phyloP scores from a whole-genome alignment of 2,329 filamentous ascomycete genomes.

The Sphaerulina populicola region DNA sequence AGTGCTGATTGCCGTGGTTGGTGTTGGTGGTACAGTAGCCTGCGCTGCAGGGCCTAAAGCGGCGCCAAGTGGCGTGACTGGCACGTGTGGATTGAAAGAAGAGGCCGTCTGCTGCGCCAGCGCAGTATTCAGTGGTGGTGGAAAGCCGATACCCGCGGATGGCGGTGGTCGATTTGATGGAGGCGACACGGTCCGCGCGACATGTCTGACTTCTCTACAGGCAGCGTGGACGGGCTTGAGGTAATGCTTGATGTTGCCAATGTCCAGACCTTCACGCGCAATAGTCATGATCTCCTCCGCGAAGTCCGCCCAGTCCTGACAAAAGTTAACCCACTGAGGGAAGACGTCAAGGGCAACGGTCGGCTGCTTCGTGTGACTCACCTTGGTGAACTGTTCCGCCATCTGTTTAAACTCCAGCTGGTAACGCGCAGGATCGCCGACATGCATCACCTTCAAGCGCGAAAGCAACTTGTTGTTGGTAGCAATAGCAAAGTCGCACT shows the following conservation, averaged over 20 bases:
- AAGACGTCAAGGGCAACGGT: not conserved
- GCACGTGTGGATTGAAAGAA: conserved; percentile 50
- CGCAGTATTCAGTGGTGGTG: conserved; percentile 21
- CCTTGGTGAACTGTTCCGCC: conserved; percentile 63
- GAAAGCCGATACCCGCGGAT: conserved; percentile 19
- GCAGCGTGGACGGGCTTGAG: conserved; percentile 74
- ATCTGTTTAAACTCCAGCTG: conserved; percentile 58
- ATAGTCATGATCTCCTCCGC: conserved; percentile 51
- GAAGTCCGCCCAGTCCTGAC: conserved; percentile 57
- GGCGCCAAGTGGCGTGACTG: conserved; percentile 81
- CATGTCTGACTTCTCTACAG: conserved; percentile 68
- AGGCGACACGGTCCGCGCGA: conserved; percentile 58
- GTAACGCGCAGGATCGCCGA: conserved; percentile 71
- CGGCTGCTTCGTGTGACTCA: conserved; percentile 24
- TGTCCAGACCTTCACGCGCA: conserved; percentile 31
- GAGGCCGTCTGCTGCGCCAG: conserved; percentile 15
- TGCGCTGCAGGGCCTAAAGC: conserved; percentile 84
- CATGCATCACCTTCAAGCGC: conserved; percentile 68
- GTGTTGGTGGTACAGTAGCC: conserved; percentile 56
- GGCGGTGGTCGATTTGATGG: conserved; percentile 42
- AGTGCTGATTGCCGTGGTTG: conserved; percentile 11
- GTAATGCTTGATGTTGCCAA: conserved; percentile 60
- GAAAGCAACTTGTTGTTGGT: conserved; percentile 65
- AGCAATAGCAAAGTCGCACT: conserved; percentile 61
- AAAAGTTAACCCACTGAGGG: not conserved